Base-by-base conservation (phyloP, 164 flowering plant species). In the Chimonanthus salicifolius region DNA sequence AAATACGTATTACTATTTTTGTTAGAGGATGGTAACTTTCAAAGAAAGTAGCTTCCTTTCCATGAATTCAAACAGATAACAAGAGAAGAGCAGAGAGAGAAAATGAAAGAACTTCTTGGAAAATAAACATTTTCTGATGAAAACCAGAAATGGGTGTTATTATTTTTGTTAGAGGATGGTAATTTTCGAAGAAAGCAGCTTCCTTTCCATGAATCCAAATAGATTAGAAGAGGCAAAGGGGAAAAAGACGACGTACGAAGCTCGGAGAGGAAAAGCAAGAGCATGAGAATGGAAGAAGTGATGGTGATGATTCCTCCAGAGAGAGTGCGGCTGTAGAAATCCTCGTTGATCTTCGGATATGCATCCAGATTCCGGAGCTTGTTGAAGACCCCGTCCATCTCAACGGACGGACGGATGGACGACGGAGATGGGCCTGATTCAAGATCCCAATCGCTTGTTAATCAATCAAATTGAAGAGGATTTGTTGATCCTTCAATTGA, bases 271-370 rank as follows among this genome's bases (percentile, higher is more conserved):
- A 88, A 88, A 74, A 90, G 88, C 66, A 87, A 67, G 76, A 90
- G 74, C 84, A 88, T 90, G 77, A 85, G 62, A 60, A 85, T 13
- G 69, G 91, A 78, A 71, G 95, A 87, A 66, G 80, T 75, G 68
- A 90, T 64, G 58, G 95, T 90, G 78, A 90, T 89, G 43, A 90
- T 74, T 65, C 95, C 95, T 33, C 92, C 92, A 74, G 92, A 84
- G 78, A 89, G 83, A 6, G 92, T 85, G 47, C 92, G 86, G 74
- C 84, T 87, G 80, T 83, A 89, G 85, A 88, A 90, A 77, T 90
- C 92, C 65, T 88, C 88, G 70, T 88, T 88, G 78, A 88, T 79
- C 80, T 90, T 90, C 2, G 92, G 95, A 78, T 89, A 90, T 0
- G 90, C 92, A 54, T 90, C 92, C 48, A 90, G 64, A 69, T 78